These are phyloP conservation scores for Fraxinus platypoda DNA, from an alignment of 305 asterid species.

Conservation along the genomic window DNA sequence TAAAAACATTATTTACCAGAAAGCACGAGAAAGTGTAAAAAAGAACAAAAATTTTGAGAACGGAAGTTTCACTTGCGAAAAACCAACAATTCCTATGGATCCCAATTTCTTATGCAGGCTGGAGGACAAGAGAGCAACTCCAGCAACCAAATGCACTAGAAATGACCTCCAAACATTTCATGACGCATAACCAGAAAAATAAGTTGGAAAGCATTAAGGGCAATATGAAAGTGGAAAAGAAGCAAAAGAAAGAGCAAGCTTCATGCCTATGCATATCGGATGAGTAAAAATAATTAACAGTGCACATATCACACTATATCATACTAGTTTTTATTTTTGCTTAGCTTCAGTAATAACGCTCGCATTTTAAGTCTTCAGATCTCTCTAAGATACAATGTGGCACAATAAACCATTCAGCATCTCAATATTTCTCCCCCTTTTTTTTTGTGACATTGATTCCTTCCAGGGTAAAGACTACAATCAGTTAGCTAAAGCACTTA, in stretches of 20 bases:
- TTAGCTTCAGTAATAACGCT: neutral
- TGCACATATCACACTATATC: neutral
- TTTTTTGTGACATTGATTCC: neutral
- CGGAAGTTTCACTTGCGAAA: neutral
- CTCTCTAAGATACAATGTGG: neutral
- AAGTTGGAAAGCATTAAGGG: neutral
- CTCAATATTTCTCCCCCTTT: neutral
- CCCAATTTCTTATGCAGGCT: neutral
- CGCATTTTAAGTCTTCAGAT: neutral
- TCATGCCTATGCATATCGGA: neutral
- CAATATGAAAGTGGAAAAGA: neutral
- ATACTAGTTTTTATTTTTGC: neutral
- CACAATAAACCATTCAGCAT: neutral
- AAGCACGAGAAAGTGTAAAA: neutral
- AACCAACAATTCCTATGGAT: neutral
- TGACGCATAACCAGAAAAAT: neutral
- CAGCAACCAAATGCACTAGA: neutral
- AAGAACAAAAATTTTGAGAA: neutral
- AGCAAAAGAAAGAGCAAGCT: neutral
- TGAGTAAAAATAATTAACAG: neutral
- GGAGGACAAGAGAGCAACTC: neutral
- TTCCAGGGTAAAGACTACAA: neutral
- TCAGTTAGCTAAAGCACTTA: neutral
- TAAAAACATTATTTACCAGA: neutral
- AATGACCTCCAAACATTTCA: neutral